A percentile compares a stretch with the other conserved stretches of the same genome.
phyloP scores from a whole-genome alignment of 371 early-diverging fungal genomes.

The Mycotypha africana region DNA sequence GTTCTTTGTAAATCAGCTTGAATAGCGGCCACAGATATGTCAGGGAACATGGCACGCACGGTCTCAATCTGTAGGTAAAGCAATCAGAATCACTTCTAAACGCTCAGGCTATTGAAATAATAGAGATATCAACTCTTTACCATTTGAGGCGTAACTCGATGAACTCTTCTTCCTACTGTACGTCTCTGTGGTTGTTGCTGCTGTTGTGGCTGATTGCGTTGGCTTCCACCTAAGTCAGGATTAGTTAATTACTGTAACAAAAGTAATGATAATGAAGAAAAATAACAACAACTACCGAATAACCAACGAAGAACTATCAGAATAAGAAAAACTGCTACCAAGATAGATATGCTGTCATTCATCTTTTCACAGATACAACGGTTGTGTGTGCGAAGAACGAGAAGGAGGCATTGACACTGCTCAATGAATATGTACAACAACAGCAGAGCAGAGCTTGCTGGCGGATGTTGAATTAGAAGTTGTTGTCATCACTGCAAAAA shows the following conservation, averaged over 20 bases:
- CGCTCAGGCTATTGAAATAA: no score
- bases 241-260: background rate
- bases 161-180: slow-evolving; percentile 32
- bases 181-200: slow-evolving; percentile 40
- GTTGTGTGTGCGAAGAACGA: no score
- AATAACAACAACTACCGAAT: slow-evolving; percentile 44
- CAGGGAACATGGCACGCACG: slow-evolving; percentile 83
- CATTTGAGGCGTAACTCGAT: slow-evolving; percentile 60
- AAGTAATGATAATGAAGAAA: background rate
- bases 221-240: slow-evolving; percentile 18
- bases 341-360: slow-evolving; percentile 73
- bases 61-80: slow-evolving; percentile 70
- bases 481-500: no score
- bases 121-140: no score
- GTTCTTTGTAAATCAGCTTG: slow-evolving; percentile 81
- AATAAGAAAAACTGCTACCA: slow-evolving; percentile 68
- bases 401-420: no score
- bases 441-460: no score
- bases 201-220: slow-evolving; percentile 26
- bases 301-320: slow-evolving; percentile 72
- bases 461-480: no score
- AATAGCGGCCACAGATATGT: slow-evolving; percentile 78
- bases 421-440: no score
- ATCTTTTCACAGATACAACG: slow-evolving; percentile 35
- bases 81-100: no score